A percentile compares a stretch with the other conserved stretches of the same genome.
These are phyloP conservation scores for Aureobasidium leucospermi DNA, from an alignment of 2,329 filamentous ascomycete species.

Conservation along the genomic window DNA sequence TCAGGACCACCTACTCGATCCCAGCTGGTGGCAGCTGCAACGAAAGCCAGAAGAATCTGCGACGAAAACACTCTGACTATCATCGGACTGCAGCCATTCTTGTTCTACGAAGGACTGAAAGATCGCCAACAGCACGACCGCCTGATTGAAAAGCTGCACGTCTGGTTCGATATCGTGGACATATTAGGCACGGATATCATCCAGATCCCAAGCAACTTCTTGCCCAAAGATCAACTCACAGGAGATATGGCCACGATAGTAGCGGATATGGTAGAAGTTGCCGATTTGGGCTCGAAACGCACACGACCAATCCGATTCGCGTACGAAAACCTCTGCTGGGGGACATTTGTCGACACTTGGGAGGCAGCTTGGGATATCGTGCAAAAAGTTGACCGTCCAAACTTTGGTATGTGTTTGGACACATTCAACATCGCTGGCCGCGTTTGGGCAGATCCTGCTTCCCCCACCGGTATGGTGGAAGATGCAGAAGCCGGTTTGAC, in stretches of 20 bases:
- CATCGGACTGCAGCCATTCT: constrained; percentile 68
- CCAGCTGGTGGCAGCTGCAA: constrained; percentile 46
- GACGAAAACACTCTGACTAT: constrained; percentile 48
- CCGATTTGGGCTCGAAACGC: constrained; percentile 56
- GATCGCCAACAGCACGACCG: constrained; percentile 52
- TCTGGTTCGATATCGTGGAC: constrained; percentile 62
- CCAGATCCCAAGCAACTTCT: constrained; percentile 65
- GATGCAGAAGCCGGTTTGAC: constrained; percentile 43
- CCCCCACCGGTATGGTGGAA: constrained; percentile 11
- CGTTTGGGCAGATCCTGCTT: constrained; percentile 17
- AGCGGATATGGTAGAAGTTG: constrained; percentile 55
- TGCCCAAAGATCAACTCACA: constrained; percentile 46
- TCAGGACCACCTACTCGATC: constrained; percentile 31
- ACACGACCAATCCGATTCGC: constrained; percentile 57
- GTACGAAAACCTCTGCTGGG: constrained; percentile 69
- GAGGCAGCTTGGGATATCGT: constrained; percentile 65
- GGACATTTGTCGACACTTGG: constrained; percentile 64
- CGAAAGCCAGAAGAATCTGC: constrained; percentile 51
- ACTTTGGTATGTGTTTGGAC: constrained; percentile 20
- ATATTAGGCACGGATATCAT: constrained; percentile 64
- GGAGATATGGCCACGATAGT: constrained; percentile 51
- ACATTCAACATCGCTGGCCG: constrained; percentile 20
- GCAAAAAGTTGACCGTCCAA: constrained; percentile 26
- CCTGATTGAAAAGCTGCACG: constrained; percentile 54
- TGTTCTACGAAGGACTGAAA: constrained; percentile 67